phyloP scores from a whole-genome alignment of 345 rosid genomes.

The Salix koriyanagi region DNA sequence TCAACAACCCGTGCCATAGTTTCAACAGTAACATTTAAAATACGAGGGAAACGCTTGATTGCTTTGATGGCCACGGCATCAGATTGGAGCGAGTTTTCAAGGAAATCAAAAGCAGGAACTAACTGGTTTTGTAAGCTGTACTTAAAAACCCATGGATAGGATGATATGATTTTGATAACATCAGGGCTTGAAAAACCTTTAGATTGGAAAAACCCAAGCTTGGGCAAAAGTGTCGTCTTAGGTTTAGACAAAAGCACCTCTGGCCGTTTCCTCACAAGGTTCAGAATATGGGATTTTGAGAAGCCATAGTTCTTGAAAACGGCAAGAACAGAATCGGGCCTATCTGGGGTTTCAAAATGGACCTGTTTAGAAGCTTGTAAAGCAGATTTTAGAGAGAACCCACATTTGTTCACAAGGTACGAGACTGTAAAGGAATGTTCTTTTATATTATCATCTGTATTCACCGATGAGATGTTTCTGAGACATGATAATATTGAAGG shows the following conservation, averaged over 20 bases:
- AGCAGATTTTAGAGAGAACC: constrained; percentile 11
- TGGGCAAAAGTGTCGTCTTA: not conserved
- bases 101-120: constrained; percentile 8
- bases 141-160: not conserved
- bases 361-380: not conserved
- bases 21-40: not conserved
- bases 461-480: not conserved
- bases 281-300: not conserved
- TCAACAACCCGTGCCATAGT: not conserved
- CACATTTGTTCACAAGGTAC: constrained; percentile 10
- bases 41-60: not conserved
- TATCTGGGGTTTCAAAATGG: not conserved
- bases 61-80: not conserved
- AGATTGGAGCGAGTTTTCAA: not conserved
- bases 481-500: not conserved
- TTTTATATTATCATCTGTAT: constrained; percentile 1
- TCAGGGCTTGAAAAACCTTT: constrained; percentile 15
- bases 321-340: not conserved
- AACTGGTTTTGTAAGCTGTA: constrained; percentile 8
- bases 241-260: not conserved
- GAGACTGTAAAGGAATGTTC: not conserved
- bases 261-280: not conserved
- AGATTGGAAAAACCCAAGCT: constrained; percentile 19
- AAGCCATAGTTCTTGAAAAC: not conserved
- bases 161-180: constrained; percentile 1